Percentiles rank a stretch among this genome's conserved stretches.
These are phyloP conservation scores for Alloteropsis semialata DNA, from an alignment of 176 grass and related monocot species.

Conservation along the genomic window DNA sequence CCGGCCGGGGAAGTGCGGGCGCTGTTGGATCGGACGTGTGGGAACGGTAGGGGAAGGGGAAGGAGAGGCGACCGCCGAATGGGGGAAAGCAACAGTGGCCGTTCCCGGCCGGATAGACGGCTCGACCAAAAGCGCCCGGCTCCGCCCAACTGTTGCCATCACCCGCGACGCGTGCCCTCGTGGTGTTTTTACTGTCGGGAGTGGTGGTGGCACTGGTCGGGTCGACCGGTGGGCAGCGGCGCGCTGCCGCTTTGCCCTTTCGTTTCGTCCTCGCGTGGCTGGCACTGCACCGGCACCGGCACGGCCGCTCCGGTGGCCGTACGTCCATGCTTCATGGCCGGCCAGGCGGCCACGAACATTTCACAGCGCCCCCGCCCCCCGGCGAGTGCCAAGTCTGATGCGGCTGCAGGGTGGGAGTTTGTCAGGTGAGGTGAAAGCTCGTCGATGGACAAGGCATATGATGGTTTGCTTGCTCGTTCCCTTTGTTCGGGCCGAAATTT, in stretches of 20 bases:
- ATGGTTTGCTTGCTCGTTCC: neutral
- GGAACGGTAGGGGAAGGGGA: neutral
- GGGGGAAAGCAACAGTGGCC: slow-evolving; percentile 25
- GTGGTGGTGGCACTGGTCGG: neutral
- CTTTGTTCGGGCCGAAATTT: neutral
- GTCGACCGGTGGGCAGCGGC: neutral
- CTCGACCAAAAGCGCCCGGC: neutral
- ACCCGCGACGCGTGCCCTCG: neutral
- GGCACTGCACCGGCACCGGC: neutral
- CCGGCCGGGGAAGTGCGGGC: neutral
- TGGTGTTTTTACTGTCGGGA: neutral
- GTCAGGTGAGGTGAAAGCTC: neutral
- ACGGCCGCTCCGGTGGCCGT: neutral
- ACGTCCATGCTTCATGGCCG: neutral
- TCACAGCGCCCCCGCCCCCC: neutral
- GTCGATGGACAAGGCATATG: neutral
- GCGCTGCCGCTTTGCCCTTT: neutral
- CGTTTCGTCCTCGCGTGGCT: neutral
- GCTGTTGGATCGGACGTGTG: neutral
- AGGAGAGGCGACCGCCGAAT: slow-evolving; percentile 1
- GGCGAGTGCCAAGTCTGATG: neutral
- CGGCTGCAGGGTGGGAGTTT: too few species aligned
- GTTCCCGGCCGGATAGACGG: slow-evolving; percentile 20
- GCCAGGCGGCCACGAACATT: neutral
- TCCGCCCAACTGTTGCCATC: slow-evolving; percentile 22